Percentiles rank a stretch among this genome's conserved stretches.
Evolutionary conservation across 2,329 filamentous ascomycete genomes (phyloP).

Genomic region (Claviceps fusiformis): DNA sequence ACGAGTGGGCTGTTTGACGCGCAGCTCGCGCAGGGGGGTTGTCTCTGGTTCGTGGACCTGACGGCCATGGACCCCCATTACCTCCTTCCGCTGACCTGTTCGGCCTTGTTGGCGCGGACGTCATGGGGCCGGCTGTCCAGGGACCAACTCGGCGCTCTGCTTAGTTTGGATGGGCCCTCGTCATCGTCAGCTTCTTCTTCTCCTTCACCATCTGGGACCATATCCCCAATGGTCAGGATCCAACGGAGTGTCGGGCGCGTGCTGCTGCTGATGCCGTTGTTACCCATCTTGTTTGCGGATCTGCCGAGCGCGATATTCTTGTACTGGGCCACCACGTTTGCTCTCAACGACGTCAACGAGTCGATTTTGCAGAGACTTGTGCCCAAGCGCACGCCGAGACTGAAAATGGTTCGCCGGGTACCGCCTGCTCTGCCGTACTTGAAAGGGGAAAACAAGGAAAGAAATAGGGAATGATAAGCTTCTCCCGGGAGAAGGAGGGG

Average conservation of each 20-base stretch:
- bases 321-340: conserved; percentile 26
- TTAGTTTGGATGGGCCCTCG: conserved; percentile 11
- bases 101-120: conserved; percentile 15
- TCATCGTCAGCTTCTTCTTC: neutral
- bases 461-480: no score
- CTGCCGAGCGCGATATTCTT: conserved; percentile 27
- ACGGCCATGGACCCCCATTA: conserved; percentile 37
- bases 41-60: conserved; percentile 43
- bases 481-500: no score
- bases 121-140: conserved; percentile 17
- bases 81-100: conserved; percentile 29
- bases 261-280: conserved; percentile 19
- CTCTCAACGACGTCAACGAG: conserved; percentile 21
- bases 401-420: conserved; percentile 8
- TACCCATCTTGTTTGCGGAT: conserved; percentile 21
- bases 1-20: conserved; percentile 19
- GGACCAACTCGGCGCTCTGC: conserved; percentile 15
- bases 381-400: conserved; percentile 7
- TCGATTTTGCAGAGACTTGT: conserved; percentile 14
- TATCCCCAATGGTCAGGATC: conserved; percentile 11
- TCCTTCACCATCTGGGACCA: conserved; percentile 2
- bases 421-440: conserved; percentile 12
- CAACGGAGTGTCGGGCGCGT: conserved; percentile 17
- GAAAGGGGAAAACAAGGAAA: conserved; percentile 1
- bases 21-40: conserved; percentile 34